Base-by-base conservation (phyloP, 2,329 filamentous ascomycete genomes). In the Alternaria sp. region DNA sequence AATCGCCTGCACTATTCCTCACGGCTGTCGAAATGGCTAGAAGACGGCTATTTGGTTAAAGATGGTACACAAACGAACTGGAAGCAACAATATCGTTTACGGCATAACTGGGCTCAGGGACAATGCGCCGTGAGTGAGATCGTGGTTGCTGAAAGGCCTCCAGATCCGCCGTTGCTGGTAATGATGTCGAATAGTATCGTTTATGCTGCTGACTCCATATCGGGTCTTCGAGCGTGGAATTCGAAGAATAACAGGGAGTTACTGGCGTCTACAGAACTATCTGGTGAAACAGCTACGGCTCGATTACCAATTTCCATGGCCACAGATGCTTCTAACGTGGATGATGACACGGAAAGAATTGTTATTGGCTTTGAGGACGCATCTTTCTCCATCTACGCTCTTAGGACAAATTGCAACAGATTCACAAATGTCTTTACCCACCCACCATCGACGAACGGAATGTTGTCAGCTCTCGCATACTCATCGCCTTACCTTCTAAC, bases 101-200 rank as follows among this genome's bases (percentile, higher is more conserved):
- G 91, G 44, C 90, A 97, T 74, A 98, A 98, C 78, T 98, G 95
- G 95, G 86, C 90, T 1, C 86, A 84, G 61, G 95, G 94, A 0
- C 88, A 86, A 66, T 96, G 92, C 70, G 89, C 86, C 36, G 87
- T 97, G 11, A 88, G 90, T 34, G 91, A 96, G 76, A 85, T 97
- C 29, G 83, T 88, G 42, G 84, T 92, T 24, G 80, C 83, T 52
- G 80, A 83, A 57, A 67, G 79, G 41, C 77, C 81, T 1, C 78
- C 81, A 53, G 72, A 88, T 74, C 81, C 90, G 36, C 83, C 84
- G 2, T 75, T 93, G 36, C 80, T 97, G 6, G 90, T 93, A 46
- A 92, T 91, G 73, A 85, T 96, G 62, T 85, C 89, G 40, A 87
- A 92, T 56, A 90, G 92, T 0, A 80, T 93, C 21, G 88, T 95